These are phyloP conservation scores for Teunomyces funiuensis DNA, from an alignment of 805 yeast species.

Conservation along the genomic window DNA sequence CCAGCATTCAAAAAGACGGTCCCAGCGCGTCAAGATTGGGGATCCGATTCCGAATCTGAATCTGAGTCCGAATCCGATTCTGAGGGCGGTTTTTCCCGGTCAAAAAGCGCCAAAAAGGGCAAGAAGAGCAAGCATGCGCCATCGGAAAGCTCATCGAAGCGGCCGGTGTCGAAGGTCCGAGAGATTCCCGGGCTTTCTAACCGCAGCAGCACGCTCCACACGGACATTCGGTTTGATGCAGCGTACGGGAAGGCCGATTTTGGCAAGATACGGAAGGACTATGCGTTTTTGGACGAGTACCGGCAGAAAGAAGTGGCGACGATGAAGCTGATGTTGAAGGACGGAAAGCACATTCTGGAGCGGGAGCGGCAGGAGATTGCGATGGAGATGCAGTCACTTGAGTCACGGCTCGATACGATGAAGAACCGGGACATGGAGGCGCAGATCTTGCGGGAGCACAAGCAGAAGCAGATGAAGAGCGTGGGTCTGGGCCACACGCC, in stretches of 20 bases:
- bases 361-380: slow-evolving; percentile 54
- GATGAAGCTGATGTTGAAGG: slow-evolving; percentile 55
- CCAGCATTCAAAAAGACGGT: not conserved
- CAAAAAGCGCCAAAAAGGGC: slow-evolving; percentile 2
- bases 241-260: slow-evolving; percentile 84
- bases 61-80: slow-evolving; percentile 9
- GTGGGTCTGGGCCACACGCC: slow-evolving; percentile 48
- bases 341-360: slow-evolving; percentile 47
- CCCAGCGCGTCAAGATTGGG: slow-evolving; percentile 5
- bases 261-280: slow-evolving; percentile 66
- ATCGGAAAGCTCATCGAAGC: slow-evolving; percentile 70
- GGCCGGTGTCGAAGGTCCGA: slow-evolving; percentile 66
- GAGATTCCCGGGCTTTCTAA: slow-evolving; percentile 67
- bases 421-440: slow-evolving; percentile 74
- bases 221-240: slow-evolving; percentile 88
- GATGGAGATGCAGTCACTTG: slow-evolving; percentile 58
- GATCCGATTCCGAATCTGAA: slow-evolving; percentile 17
- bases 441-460: slow-evolving; percentile 61
- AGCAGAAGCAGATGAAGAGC: slow-evolving; percentile 47
- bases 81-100: not conserved
- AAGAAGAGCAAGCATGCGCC: slow-evolving; percentile 81
- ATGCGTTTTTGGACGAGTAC: slow-evolving; percentile 83
- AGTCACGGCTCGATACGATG: slow-evolving; percentile 65
- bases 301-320: slow-evolving; percentile 69
- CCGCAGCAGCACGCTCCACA: slow-evolving; percentile 47